A percentile compares a stretch with the other conserved stretches of the same genome.
Evolutionary conservation across 768 basidiomycete genomes (phyloP).

Genomic region (Nidularia sp.): DNA sequence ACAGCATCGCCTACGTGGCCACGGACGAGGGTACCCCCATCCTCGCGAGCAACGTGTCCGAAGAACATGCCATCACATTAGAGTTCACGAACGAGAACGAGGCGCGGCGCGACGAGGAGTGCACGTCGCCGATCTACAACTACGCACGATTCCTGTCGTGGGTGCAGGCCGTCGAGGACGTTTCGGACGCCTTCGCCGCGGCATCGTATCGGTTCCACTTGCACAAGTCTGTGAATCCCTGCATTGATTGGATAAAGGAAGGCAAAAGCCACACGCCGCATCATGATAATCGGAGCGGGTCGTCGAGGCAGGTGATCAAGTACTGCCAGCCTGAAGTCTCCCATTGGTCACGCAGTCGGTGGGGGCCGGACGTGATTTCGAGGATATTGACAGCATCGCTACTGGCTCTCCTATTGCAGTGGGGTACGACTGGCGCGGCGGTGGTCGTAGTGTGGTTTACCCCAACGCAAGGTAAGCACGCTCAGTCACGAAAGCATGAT

Average conservation of each 20-base stretch:
- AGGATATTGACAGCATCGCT: constrained; percentile 12
- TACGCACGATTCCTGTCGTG: constrained; percentile 24
- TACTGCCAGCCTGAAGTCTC: neutral
- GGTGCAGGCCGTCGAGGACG: constrained; percentile 18
- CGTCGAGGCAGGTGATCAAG: neutral
- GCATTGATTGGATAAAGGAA: constrained; percentile 10
- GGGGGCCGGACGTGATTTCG: constrained; percentile 5
- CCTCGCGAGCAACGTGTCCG: constrained; percentile 6
- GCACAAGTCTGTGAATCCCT: constrained; percentile 13
- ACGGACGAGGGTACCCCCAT: constrained; percentile 2
- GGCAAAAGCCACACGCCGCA: neutral
- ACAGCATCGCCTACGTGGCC: constrained; percentile 22
- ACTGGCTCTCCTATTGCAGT: constrained; percentile 11
- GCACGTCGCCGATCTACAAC: constrained; percentile 22
- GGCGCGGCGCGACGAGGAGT: constrained; percentile 13
- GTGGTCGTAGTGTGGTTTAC: constrained; percentile 14
- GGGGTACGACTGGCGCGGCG: constrained; percentile 15
- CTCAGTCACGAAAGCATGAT: too few species aligned
- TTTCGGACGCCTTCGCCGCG: constrained; percentile 15
- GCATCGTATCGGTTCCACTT: constrained; percentile 12
- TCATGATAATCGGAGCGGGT: neutral
- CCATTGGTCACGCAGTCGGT: neutral
- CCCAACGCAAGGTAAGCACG: constrained; percentile 10
- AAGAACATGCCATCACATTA: constrained; percentile 13
- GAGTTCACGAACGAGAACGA: constrained; percentile 5